Evolutionary conservation across 1,284 basidiomycete genomes (phyloP).

Genomic region (Cutaneotrichosporon curvatum): DNA sequence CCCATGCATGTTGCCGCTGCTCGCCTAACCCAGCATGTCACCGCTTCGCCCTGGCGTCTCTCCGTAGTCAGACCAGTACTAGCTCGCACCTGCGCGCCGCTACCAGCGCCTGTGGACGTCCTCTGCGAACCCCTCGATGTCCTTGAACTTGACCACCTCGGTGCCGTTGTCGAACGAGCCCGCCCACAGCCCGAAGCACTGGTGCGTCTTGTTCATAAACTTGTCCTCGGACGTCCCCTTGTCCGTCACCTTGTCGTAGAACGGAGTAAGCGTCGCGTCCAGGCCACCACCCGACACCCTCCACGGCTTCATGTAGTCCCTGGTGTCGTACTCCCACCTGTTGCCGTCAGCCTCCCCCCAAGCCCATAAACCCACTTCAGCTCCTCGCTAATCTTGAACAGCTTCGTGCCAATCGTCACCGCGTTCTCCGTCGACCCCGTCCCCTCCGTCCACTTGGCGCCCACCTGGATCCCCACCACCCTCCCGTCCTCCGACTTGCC

Average conservation of each 20-base stretch:
- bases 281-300: slow-evolving; percentile 8
- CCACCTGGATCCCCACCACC: slow-evolving; percentile 12
- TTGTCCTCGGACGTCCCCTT: background rate
- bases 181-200: slow-evolving; percentile 11
- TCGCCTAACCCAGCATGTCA: too few relatives aligned
- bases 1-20: too few relatives aligned
- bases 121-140: slow-evolving; percentile 12
- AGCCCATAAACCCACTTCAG: slow-evolving; percentile 5
- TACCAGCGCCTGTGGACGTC: slow-evolving; percentile 2
- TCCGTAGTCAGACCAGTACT: too few relatives aligned
- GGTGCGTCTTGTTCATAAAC: slow-evolving; percentile 4
- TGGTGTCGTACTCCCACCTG: slow-evolving; percentile 7
- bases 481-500: slow-evolving; percentile 2
- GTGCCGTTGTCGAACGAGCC: slow-evolving; percentile 11
- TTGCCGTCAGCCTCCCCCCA: too few relatives aligned
- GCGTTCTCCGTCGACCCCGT: slow-evolving; percentile 14
- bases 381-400: slow-evolving; percentile 11
- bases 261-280: slow-evolving; percentile 7
- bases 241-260: slow-evolving; percentile 9
- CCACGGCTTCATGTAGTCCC: slow-evolving; percentile 9
- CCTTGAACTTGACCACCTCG: slow-evolving; percentile 10
- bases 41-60: too few relatives aligned
- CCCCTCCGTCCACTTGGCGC: slow-evolving; percentile 14
- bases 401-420: slow-evolving; percentile 3
- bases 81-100: too few relatives aligned